Conservation (phyloP, 352 stramenopile genomes). For the Phytophthora sp. region DNA sequence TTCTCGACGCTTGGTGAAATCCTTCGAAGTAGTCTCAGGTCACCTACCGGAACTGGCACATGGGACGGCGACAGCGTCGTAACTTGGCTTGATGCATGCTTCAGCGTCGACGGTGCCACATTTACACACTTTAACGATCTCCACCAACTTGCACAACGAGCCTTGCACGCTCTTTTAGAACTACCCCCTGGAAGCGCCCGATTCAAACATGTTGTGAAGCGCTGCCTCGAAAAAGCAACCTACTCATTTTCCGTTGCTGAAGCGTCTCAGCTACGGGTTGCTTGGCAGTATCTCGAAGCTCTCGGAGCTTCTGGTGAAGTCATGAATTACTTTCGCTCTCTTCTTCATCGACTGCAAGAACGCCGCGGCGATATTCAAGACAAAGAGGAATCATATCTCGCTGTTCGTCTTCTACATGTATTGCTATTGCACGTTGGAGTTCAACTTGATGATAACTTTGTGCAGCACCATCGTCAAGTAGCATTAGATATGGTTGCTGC, state of each 20-base stretch:
- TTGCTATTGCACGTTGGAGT: slow-evolving; percentile 59
- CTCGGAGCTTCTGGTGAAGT: slow-evolving; percentile 28
- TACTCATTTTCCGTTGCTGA: slow-evolving; percentile 14
- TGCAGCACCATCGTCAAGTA: slow-evolving; percentile 37
- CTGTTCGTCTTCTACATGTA: slow-evolving; percentile 50
- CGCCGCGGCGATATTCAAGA: slow-evolving; percentile 7
- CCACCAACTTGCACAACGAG: slow-evolving; percentile 42
- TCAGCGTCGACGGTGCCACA: slow-evolving; percentile 37
- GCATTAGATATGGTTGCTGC: slow-evolving; percentile 33
- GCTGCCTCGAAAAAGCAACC: slow-evolving; percentile 32
- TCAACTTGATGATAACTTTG: slow-evolving; percentile 31
- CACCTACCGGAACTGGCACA: neutral
- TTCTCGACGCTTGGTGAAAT: slow-evolving; percentile 36
- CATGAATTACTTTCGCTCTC: slow-evolving; percentile 22
- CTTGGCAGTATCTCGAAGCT: slow-evolving; percentile 33
- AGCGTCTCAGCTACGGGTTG: slow-evolving; percentile 11
- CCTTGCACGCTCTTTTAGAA: slow-evolving; percentile 39
- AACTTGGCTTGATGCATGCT: slow-evolving; percentile 71
- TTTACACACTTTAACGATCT: slow-evolving; percentile 53
- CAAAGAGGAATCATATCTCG: slow-evolving; percentile 25
- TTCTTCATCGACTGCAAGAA: slow-evolving; percentile 37
- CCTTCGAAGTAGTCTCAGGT: slow-evolving; percentile 25
- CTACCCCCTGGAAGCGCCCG: slow-evolving; percentile 18
- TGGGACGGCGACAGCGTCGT: slow-evolving; percentile 23
- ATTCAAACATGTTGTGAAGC: slow-evolving; percentile 25